Percentiles rank a stretch among this genome's conserved stretches.
These are phyloP conservation scores for Cercospora beticola DNA, from an alignment of 2,329 filamentous ascomycete genomes.

Conservation along the genomic window DNA sequence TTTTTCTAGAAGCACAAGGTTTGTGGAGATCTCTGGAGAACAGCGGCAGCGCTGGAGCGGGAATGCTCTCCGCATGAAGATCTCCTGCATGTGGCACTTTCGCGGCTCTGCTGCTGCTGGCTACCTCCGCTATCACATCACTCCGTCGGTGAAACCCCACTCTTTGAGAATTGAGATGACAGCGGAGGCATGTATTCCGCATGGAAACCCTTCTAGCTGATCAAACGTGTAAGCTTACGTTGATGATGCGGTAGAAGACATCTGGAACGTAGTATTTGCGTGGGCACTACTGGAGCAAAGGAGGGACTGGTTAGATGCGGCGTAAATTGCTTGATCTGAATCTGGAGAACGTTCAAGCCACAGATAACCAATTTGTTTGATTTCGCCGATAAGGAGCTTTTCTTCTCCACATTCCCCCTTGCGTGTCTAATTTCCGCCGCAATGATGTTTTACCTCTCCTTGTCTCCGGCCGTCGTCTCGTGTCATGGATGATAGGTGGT, in stretches of 20 bases:
- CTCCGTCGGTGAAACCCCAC: neutral
- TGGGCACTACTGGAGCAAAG: neutral
- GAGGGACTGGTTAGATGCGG: neutral
- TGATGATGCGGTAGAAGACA: neutral
- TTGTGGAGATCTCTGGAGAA: neutral
- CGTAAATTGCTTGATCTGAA: neutral
- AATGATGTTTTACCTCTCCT: neutral
- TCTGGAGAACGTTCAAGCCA: neutral
- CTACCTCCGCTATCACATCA: neutral
- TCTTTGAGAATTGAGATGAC: neutral
- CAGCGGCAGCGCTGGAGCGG: neutral
- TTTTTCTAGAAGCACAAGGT: neutral
- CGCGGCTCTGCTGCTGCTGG: neutral
- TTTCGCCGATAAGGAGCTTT: neutral
- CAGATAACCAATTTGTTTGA: neutral
- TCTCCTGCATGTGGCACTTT: neutral
- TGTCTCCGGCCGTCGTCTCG: neutral
- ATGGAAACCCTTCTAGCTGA: neutral
- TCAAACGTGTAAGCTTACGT: neutral
- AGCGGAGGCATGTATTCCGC: neutral
- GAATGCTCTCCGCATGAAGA: neutral
- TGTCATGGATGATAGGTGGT: neutral
- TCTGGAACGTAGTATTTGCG: neutral
- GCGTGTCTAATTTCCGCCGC: neutral
- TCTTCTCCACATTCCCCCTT: neutral